These are phyloP conservation scores for Golubevia pallescens DNA, from an alignment of 1,284 basidiomycete genomes.

Conservation along the genomic window DNA sequence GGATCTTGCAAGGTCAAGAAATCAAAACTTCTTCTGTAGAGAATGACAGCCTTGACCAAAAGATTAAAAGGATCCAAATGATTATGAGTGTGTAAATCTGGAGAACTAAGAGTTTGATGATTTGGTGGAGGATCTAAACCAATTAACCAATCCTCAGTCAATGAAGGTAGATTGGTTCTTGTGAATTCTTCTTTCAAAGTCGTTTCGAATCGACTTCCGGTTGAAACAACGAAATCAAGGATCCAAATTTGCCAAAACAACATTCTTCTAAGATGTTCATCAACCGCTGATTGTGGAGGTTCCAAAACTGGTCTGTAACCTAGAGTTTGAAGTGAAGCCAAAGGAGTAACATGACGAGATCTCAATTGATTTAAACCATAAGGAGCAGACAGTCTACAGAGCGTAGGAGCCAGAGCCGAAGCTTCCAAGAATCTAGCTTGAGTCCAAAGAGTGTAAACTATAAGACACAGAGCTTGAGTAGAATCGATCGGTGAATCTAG, in stretches of 20 bases:
- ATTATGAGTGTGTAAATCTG: constrained; percentile 15
- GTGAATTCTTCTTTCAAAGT: not conserved
- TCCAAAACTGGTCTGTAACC: no score
- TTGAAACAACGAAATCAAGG: constrained; percentile 3
- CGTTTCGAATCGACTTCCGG: not conserved
- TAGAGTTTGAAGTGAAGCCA: not conserved
- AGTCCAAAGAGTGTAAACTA: constrained; percentile 12
- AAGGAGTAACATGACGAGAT: not conserved
- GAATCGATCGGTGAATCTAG: constrained; percentile 11
- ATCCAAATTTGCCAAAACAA: constrained; percentile 20
- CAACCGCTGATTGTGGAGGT: not conserved
- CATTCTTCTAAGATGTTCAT: constrained; percentile 17
- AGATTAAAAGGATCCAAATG: constrained; percentile 22
- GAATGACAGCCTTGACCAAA: constrained; percentile 16
- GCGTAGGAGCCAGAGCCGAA: not conserved
- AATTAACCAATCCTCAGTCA: constrained; percentile 12
- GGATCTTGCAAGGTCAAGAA: not conserved
- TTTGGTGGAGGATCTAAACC: constrained; percentile 10
- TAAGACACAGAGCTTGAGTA: constrained; percentile 14
- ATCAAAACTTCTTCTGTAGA: not conserved
- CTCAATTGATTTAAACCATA: not conserved
- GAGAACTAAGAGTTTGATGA: constrained; percentile 12
- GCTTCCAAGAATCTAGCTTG: constrained; percentile 3
- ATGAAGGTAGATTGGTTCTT: not conserved
- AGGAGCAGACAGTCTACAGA: not conserved